Percentiles rank a stretch among this genome's conserved stretches.
phyloP scores from a whole-genome alignment of 495 filamentous ascomycete genomes.

The Xylaria telfairii region DNA sequence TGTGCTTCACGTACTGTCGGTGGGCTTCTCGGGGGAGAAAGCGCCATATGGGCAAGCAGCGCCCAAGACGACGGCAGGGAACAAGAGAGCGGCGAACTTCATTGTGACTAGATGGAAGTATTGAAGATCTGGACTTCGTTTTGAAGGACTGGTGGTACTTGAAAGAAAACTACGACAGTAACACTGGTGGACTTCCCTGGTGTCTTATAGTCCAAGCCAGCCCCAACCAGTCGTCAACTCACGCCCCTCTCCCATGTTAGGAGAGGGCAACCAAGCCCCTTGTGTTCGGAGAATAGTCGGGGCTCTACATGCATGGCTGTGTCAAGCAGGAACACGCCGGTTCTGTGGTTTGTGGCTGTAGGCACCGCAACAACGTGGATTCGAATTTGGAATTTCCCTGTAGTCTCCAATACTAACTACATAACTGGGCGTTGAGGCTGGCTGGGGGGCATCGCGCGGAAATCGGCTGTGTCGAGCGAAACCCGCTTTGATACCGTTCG shows the following conservation, averaged over 20 bases:
- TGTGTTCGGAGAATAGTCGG: background rate
- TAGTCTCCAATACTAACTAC: background rate
- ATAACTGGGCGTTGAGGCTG: constrained; percentile 9
- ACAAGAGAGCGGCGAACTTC: constrained; percentile 21
- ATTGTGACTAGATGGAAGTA: constrained; percentile 3
- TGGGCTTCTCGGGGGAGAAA: constrained; percentile 5
- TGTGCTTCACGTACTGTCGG: constrained; percentile 14
- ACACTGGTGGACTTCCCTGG: background rate
- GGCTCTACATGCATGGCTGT: background rate
- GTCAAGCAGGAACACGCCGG: background rate
- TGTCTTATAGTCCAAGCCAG: constrained; percentile 18
- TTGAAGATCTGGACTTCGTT: background rate
- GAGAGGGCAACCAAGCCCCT: background rate
- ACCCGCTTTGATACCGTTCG: background rate
- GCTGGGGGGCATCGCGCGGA: background rate
- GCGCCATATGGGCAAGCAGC: constrained; percentile 15
- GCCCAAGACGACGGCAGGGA: constrained; percentile 14
- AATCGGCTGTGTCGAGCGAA: constrained; percentile 19
- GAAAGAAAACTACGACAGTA: background rate
- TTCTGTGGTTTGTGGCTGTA: background rate
- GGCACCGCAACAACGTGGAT: background rate
- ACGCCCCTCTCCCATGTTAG: background rate
- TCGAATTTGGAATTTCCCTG: constrained; percentile 12
- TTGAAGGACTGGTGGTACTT: background rate
- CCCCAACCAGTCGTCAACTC: background rate